A percentile compares a stretch with the other conserved stretches of the same genome.
Conservation (phyloP, 306 rosid species). For the Datisca glomerata region DNA sequence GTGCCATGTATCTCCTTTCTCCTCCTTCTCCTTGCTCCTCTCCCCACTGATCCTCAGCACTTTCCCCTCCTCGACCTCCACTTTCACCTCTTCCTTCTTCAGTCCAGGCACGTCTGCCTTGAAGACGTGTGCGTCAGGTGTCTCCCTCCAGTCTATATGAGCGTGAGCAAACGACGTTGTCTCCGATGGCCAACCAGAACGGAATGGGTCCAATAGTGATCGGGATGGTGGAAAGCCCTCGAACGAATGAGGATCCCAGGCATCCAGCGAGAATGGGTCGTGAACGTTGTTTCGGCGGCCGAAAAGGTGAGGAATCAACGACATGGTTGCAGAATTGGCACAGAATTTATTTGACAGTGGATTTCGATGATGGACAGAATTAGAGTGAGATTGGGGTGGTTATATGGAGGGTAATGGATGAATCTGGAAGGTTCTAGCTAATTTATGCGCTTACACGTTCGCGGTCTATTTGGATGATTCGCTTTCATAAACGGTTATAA, state of each 20-base stretch:
- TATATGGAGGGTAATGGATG: neutral
- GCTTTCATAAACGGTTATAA: too few relatives aligned
- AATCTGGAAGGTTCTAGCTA: neutral
- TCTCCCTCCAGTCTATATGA: constrained; percentile 19
- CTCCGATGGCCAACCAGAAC: constrained; percentile 1
- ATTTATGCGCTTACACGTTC: neutral
- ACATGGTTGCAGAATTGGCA: neutral
- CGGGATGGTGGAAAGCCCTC: constrained; percentile 4
- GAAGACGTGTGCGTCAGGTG: constrained; percentile 18
- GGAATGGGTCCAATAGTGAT: neutral
- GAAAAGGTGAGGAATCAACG: constrained; percentile 7
- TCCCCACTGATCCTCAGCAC: constrained; percentile 22
- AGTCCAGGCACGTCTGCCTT: constrained; percentile 16
- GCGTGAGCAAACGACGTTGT: constrained; percentile 9
- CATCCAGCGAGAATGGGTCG: constrained; percentile 8
- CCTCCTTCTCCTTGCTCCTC: constrained; percentile 17
- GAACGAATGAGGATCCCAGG: constrained; percentile 17
- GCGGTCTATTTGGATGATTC: too few relatives aligned
- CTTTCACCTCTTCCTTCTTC: constrained; percentile 23
- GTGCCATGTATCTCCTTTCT: constrained; percentile 21
- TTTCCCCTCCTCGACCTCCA: constrained; percentile 17
- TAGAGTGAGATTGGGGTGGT: too few relatives aligned
- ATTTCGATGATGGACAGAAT: neutral
- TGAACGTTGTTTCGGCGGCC: constrained; percentile 11
- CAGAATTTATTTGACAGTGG: neutral